These are phyloP conservation scores for Ceratocystis albifundus DNA, from an alignment of 2,329 filamentous ascomycete genomes.

Conservation along the genomic window DNA sequence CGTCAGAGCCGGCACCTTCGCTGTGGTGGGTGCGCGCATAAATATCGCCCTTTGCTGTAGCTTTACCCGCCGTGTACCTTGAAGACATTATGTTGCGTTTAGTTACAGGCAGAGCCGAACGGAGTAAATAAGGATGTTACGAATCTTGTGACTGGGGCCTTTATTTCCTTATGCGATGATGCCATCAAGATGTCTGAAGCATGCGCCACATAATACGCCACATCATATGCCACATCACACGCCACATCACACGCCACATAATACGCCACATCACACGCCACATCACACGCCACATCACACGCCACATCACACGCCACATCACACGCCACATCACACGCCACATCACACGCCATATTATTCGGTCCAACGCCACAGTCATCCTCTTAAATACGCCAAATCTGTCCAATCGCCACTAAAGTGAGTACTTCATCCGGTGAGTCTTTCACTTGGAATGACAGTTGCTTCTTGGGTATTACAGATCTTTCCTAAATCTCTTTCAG, in stretches of 20 bases:
- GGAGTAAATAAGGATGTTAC: background rate
- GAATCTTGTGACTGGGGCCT: background rate
- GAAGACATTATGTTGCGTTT: conserved; percentile 40
- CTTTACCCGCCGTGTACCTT: conserved; percentile 55
- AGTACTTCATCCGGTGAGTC: too few relatives aligned
- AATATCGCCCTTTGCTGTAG: conserved; percentile 72
- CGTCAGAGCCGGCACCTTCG: conserved; percentile 38
- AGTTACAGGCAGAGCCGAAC: background rate
- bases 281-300: too few relatives aligned
- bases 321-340: background rate
- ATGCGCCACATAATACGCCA: background rate
- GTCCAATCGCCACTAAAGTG: background rate
- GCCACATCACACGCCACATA: background rate
- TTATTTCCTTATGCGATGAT: background rate
- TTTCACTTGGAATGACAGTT: too few relatives aligned
- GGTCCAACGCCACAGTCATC: background rate
- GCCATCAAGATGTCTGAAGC: background rate
- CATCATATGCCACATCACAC: background rate
- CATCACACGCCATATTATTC: too few relatives aligned
- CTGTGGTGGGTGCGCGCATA: conserved; percentile 64
- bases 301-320: background rate
- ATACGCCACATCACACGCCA: background rate
- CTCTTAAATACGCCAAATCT: too few relatives aligned
- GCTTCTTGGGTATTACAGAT: too few relatives aligned
- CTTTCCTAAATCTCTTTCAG: too few relatives aligned